Base-by-base conservation (phyloP, 164 flowering plant species). In the Chimonanthus praecox region DNA sequence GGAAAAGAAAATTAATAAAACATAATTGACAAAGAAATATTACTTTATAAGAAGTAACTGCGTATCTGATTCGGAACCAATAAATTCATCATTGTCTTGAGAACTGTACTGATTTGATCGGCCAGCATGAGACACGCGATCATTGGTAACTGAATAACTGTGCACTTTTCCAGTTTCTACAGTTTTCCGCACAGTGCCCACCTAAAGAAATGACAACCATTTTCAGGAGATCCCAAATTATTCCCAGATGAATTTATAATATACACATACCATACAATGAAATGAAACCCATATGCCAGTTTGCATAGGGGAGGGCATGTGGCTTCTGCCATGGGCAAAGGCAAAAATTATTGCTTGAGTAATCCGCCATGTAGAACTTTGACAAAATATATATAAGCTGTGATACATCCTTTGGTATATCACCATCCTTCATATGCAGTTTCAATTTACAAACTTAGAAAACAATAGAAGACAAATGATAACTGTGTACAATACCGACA, bases 11-110 rank as follows among this genome's bases (percentile, higher is more conserved):
- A 54, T 13, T 13, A 54, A 3, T 64, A 75, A 49, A 48, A 58
- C 21, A 69, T 13, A 49, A 68, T 33, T 16, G 60, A 49, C 7
- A 68, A 67, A 2, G 21, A 70, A 33, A 71, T 18, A n/a, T 4
- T 88, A 94, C 98, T 80, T 90, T 50, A 94, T 86, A 7, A 94
- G 88, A 79, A 91, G 95, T 83, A 85, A 10, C 78, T 94, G 98
- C 75, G 89, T 82, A 72, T 94, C 98, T 48, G 98, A 87, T 79
- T 94, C 97, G 67, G 97, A 94, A 74, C 87, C 75, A 65, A 94
- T 88, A 78, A 87, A 89, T 77, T 89, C 94, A 79, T 91, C 94
- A 80, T 87, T 83, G 44, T 84, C 84, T 71, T 79, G 80, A 45
- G 82, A 79, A 49, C 10, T 21, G 44, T 87, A 89, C 47, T 79